These are phyloP conservation scores for Sclerotinia subarctica DNA, from an alignment of 2,329 filamentous ascomycete species.

Conservation along the genomic window DNA sequence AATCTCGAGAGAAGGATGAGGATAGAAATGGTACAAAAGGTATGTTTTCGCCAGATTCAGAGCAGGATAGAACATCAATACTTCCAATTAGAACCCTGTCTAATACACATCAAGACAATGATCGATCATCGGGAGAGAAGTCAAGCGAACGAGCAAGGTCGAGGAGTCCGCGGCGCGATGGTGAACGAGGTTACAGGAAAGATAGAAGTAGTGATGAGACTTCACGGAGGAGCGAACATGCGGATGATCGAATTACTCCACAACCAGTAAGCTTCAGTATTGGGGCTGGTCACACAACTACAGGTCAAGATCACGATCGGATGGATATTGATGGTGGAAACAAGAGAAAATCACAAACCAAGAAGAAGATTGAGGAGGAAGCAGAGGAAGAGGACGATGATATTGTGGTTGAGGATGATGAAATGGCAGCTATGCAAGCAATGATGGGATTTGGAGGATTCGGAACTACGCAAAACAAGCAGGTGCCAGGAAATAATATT, in stretches of 20 bases:
- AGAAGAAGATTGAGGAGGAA: constrained; percentile 28
- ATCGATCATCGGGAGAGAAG: constrained; percentile 27
- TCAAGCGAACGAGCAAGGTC: constrained; percentile 27
- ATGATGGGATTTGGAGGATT: constrained; percentile 92
- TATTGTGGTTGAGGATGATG: constrained; percentile 59
- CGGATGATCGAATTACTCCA: constrained; percentile 29
- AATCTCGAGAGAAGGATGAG: constrained; percentile 9
- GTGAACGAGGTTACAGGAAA: constrained; percentile 22
- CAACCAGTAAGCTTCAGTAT: constrained; percentile 37
- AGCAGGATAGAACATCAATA: background rate
- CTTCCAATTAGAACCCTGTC: constrained; percentile 18
- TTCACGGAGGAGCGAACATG: background rate
- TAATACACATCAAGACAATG: constrained; percentile 29
- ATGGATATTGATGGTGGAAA: constrained; percentile 37
- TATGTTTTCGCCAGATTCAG: background rate
- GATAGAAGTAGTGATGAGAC: constrained; percentile 24
- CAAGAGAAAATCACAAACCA: constrained; percentile 34
- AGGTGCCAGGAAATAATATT: constrained; percentile 82
- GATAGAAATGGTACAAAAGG: constrained; percentile 20
- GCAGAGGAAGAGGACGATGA: constrained; percentile 47
- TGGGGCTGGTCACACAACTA: constrained; percentile 21
- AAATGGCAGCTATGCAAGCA: constrained; percentile 70
- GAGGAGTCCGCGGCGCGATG: constrained; percentile 22
- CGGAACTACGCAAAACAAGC: constrained; percentile 81
- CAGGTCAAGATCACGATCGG: constrained; percentile 33